Percentiles rank a stretch among this genome's conserved stretches.
Evolutionary conservation across 2,329 filamentous ascomycete genomes (phyloP).

Genomic region (Diaporthe batatas): DNA sequence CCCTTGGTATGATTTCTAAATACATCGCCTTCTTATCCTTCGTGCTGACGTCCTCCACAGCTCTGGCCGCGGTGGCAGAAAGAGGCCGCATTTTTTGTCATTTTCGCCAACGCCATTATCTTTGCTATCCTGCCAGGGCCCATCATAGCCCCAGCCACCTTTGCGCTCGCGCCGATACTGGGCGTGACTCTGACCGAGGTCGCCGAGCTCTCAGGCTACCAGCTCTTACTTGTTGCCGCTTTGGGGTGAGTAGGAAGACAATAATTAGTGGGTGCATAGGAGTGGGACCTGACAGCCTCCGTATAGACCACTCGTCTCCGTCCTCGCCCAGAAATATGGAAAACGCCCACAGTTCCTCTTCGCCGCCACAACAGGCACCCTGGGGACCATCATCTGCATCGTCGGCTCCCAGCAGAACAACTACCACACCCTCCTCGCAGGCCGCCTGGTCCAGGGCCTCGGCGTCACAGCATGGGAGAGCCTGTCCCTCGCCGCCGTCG

Average conservation of each 20-base stretch:
- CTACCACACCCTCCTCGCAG: constrained; percentile 51
- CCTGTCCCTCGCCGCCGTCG: constrained; percentile 50
- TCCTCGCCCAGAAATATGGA: constrained; percentile 52
- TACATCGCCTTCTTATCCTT: background rate
- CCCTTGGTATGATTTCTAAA: constrained; percentile 38
- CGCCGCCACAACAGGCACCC: constrained; percentile 47
- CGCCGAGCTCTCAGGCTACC: constrained; percentile 44
- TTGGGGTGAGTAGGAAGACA: constrained; percentile 34
- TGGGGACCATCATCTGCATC: constrained; percentile 49
- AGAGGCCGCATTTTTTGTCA: constrained; percentile 43
- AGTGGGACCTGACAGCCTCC: constrained; percentile 16
- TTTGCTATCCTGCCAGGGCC: constrained; percentile 45
- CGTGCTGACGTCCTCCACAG: constrained; percentile 30
- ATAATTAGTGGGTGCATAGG: no score
- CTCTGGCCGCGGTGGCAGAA: constrained; percentile 46
- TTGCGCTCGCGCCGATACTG: constrained; percentile 44
- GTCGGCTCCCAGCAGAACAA: constrained; percentile 46
- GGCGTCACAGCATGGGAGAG: constrained; percentile 52
- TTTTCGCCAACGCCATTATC: constrained; percentile 45
- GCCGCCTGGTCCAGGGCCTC: constrained; percentile 50
- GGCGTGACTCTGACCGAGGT: constrained; percentile 47
- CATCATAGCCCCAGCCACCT: constrained; percentile 44
- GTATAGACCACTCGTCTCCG: constrained; percentile 47
- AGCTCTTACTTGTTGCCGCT: constrained; percentile 44
- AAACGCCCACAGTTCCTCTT: constrained; percentile 52